Evolutionary conservation across 805 yeast species (phyloP), one percentile per base, ranked within the genome.

Genomic region (Metschnikowia noctiluminum): DNA sequence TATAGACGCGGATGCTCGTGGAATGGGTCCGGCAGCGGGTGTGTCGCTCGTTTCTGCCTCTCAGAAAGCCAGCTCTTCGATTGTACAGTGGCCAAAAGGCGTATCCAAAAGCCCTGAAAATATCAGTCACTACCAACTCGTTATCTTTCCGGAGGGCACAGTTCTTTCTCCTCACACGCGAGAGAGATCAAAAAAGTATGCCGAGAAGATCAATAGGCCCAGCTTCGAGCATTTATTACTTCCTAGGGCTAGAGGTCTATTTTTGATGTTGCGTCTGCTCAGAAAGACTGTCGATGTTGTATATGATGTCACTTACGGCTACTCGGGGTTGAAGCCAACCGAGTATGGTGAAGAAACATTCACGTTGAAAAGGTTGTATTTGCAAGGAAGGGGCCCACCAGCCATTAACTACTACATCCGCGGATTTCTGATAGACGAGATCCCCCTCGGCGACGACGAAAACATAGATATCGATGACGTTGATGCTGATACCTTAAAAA

Each of bases 111-210:
- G 37, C 1, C 14, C 45, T 7, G 40, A 34, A 6, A 38, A 51
- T 26, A 16, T 31, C 37, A 40, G 45, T n/a, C 49, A 49, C 42
- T 83, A 84, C 53, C 82, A 85, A 75, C 64, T 94, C 40, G 68
- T 91, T 21, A 65, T 94, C 28, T 94, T 86, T 68, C 99, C 99
- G 1, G 99, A 94, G 65, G 99, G 99, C 6, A 94, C 99, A 0
- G 94, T 89, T 50, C 69, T 87, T 46, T 83, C 94, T 35, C 74
- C 73, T 6, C 77, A 80, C 51, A 89, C 96, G 1, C 74, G 80
- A 42, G 68, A 58, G 3, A 78, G 79, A 49, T 81, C 91, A 8
- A 73, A 71, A 14, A 71, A 63, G 7, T 94, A 72, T 66, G 85
- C 89, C 16, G 66, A 63, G 6, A 79, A 82, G 53, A 61, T 74